Evolutionary conservation across 306 rosid genomes (phyloP).

Genomic region (Ammopiptanthus mongolicus): DNA sequence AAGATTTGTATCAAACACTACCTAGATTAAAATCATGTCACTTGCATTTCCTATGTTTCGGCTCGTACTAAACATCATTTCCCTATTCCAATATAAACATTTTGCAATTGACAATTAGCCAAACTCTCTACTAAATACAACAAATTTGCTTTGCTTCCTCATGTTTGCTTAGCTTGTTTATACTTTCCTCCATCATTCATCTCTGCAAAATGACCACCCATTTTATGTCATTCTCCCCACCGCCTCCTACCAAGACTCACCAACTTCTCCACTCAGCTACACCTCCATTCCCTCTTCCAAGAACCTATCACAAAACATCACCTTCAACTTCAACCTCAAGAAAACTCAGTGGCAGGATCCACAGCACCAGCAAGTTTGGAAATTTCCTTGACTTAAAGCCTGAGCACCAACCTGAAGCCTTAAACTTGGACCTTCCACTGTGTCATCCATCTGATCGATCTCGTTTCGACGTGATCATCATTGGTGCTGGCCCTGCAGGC

Average conservation of each 20-base stretch:
- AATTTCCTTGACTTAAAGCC: slow-evolving; percentile 63
- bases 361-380: slow-evolving; percentile 41
- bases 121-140: neutral
- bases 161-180: neutral
- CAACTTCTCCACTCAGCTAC: slow-evolving; percentile 23
- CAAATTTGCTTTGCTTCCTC: neutral
- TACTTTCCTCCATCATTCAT: slow-evolving; percentile 8
- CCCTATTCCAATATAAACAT: neutral
- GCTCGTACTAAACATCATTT: too few species aligned
- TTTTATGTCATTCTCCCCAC: slow-evolving; percentile 30
- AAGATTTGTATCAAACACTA: too few species aligned
- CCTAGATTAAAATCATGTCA: too few species aligned
- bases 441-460: slow-evolving; percentile 35
- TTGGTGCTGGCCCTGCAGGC: slow-evolving; percentile 83
- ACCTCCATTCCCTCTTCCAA: slow-evolving; percentile 16
- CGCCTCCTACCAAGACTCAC: slow-evolving; percentile 9
- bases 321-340: slow-evolving; percentile 26
- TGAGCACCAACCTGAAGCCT: slow-evolving; percentile 28
- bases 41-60: too few species aligned
- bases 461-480: slow-evolving; percentile 54
- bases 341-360: slow-evolving; percentile 17
- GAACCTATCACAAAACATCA: slow-evolving; percentile 8
- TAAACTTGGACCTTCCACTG: slow-evolving; percentile 58
- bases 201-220: slow-evolving; percentile 34
- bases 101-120: neutral